Evolutionary conservation across 495 filamentous ascomycete species (phyloP), one percentile per base, ranked within the genome.

Genomic region (Aspergillus affinis): DNA sequence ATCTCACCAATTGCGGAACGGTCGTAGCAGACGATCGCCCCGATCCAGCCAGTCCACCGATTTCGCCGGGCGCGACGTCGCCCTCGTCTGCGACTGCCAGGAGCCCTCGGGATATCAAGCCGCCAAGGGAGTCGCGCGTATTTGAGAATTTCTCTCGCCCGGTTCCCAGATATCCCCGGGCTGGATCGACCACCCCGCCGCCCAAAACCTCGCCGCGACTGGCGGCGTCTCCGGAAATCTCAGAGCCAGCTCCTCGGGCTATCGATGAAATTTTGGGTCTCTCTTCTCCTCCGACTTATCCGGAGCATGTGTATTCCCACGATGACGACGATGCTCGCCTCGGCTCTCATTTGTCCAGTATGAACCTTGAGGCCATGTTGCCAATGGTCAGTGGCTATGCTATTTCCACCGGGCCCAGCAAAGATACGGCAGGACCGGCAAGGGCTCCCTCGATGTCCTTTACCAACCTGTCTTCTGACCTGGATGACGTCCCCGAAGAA

Each of bases 401-500:
- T 15, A 63, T 82, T 49, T 75, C 78, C 54, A 75, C 82, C 0
- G 71, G 61, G 10, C 46, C 77, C 0, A 80, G 83, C 21, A 81
- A 85, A 48, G 68, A 77, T 26, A 71, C 79, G 50, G 78, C 77
- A 66, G 48, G 36, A 41, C 9, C 53, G 48, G 69, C 78, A 27
- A 66, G 84, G 53, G 69, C 81, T 23, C 70, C 74, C 57, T 75
- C 80, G 32, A 66, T 81, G 64, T 56, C 61, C n/a, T 48, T 64
- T 12, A 61, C 65, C 44, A 77, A 59, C 54, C 72, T 72, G 47
- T 64, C 75, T 4, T 77, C 76, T 21, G 75, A 83, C 23, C 68
- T 92, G 29, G 79, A 86, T 44, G 81, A 91, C 59, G 89, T 94
- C 12, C 86, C 88, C 3, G 90, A 95, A 69, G 90, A 93, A 65